A percentile compares a stretch with the other conserved stretches of the same genome.
Evolutionary conservation across 2,329 filamentous ascomycete species (phyloP).

Genomic region (Pseudogymnoascus sp.): DNA sequence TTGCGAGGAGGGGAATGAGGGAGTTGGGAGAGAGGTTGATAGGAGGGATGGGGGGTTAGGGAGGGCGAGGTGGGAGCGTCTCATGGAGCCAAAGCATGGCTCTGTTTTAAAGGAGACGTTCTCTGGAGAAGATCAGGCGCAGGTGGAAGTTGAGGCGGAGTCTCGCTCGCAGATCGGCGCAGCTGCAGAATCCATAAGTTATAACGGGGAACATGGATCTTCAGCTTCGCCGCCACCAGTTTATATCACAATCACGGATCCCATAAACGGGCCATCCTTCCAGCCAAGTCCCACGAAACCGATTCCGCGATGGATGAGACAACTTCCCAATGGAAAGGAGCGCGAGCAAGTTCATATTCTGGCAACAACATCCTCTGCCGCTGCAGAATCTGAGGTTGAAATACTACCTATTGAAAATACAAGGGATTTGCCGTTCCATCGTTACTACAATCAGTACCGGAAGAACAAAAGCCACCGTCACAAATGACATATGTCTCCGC

Average conservation of each 20-base stretch:
- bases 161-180: background rate
- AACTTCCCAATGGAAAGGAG: conserved; percentile 19
- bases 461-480: background rate
- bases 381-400: background rate
- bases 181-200: background rate
- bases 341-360: background rate
- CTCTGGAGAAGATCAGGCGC: background rate
- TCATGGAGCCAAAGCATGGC: conserved; percentile 41
- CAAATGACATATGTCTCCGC: background rate
- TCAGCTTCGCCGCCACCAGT: conserved; percentile 25
- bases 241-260: conserved; percentile 46
- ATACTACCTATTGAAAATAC: background rate
- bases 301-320: conserved; percentile 36
- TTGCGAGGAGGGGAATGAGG: conserved; percentile 35
- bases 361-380: background rate
- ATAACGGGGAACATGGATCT: background rate
- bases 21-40: conserved; percentile 16
- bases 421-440: background rate
- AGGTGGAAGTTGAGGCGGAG: background rate
- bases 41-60: conserved; percentile 30
- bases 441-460: background rate
- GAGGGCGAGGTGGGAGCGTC: conserved; percentile 37
- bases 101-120: background rate
- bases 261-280: conserved; percentile 41
- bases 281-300: conserved; percentile 45